phyloP scores from a whole-genome alignment of 352 stramenopile species.

The Globisporangium uncinulatum region DNA sequence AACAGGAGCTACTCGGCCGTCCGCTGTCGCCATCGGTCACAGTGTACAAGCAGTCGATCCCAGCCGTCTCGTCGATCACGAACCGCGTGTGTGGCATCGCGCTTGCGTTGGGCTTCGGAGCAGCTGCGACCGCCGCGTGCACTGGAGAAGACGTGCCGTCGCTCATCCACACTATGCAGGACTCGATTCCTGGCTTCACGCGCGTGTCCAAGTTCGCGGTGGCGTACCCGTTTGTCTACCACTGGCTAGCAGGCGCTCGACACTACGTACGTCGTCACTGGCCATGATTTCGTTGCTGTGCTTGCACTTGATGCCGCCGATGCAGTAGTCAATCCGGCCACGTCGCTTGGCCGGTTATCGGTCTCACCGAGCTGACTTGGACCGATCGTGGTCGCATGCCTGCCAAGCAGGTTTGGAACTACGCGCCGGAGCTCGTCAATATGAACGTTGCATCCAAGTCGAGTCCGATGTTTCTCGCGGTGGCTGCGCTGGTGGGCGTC shows the following conservation, averaged over 20 bases:
- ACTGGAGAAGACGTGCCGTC: constrained; percentile 46
- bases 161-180: constrained; percentile 50
- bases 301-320: no score
- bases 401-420: constrained; percentile 59
- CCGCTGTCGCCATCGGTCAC: constrained; percentile 90
- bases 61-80: constrained; percentile 88
- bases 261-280: constrained; percentile 33
- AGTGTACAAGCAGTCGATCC: constrained; percentile 89
- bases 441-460: constrained; percentile 18
- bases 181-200: constrained; percentile 29
- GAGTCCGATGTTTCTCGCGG: constrained; percentile 19
- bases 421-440: constrained; percentile 54
- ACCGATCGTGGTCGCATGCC: not conserved
- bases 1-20: constrained; percentile 71
- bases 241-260: constrained; percentile 81
- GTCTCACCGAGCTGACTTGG: not conserved
- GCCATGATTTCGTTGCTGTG: constrained; percentile 1
- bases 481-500: constrained; percentile 13
- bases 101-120: constrained; percentile 63
- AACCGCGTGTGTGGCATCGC: constrained; percentile 85
- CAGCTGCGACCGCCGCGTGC: constrained; percentile 48
- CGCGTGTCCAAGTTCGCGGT: constrained; percentile 82
- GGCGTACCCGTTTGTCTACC: constrained; percentile 88
- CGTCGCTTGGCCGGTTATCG: not conserved
- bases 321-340: no score